Conservation (phyloP, 495 filamentous ascomycete species). For the Tuber calosporum region DNA sequence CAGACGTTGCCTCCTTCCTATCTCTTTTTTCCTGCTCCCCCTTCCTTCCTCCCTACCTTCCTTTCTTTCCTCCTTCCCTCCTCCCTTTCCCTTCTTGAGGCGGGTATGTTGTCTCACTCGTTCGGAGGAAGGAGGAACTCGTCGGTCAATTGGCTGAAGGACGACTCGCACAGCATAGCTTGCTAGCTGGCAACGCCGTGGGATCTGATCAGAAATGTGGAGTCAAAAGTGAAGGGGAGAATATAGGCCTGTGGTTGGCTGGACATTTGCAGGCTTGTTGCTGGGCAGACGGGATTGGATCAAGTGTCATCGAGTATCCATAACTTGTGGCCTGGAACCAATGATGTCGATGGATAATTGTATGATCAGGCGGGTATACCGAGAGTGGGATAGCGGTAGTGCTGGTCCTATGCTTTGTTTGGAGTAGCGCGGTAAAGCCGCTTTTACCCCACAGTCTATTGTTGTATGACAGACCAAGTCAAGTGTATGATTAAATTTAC, state of each 20-base stretch:
- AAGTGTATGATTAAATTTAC: no score
- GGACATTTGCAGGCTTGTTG: neutral
- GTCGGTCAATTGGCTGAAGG: neutral
- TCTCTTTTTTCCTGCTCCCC: no score
- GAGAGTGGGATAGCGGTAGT: no score
- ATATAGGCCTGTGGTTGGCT: neutral
- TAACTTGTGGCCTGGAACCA: neutral
- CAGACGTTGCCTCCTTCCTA: neutral
- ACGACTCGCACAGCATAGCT: neutral
- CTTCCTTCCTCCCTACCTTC: neutral
- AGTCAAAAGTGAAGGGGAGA: neutral
- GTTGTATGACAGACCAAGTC: no score
- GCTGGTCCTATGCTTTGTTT: neutral
- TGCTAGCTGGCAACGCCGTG: neutral
- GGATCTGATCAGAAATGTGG: neutral
- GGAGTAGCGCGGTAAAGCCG: neutral
- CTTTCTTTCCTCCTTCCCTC: no score
- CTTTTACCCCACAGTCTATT: neutral
- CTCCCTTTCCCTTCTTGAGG: neutral
- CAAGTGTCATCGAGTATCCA: neutral
- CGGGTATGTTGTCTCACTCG: neutral
- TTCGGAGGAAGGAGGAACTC: neutral
- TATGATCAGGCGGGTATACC: no score
- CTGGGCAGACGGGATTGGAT: neutral
- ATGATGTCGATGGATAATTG: neutral